phyloP scores from a whole-genome alignment of 441 rosid genomes.

The Melastoma candidum region DNA sequence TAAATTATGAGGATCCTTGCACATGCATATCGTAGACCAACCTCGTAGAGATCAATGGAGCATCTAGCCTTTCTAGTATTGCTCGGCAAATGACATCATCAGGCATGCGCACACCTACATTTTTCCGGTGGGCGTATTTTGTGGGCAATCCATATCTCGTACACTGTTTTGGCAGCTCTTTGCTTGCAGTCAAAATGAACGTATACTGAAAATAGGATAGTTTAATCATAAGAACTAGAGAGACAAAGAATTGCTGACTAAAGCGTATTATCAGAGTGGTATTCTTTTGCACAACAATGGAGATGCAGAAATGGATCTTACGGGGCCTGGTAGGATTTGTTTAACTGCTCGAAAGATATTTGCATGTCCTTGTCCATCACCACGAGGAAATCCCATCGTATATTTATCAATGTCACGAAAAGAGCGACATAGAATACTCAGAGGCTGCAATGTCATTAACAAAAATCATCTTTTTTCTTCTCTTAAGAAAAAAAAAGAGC shows the following conservation, averaged over 20 bases:
- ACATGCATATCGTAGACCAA: conserved; percentile 15
- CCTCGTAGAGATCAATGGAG: conserved; percentile 94
- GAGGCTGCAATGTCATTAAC: conserved; percentile 50
- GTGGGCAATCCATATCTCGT: conserved; percentile 59
- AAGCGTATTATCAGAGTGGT: neutral
- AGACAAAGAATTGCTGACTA: conserved; percentile 3
- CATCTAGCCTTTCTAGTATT: conserved; percentile 56
- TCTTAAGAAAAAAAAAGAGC: conserved; percentile 8
- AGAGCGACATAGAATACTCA: conserved; percentile 82
- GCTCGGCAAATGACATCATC: conserved; percentile 78
- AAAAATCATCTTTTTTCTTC: conserved; percentile 6
- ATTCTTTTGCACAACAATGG: conserved; percentile 6
- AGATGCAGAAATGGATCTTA: conserved; percentile 31
- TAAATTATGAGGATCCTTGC: neutral
- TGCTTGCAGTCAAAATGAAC: conserved; percentile 93
- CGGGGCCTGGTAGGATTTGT: conserved; percentile 95
- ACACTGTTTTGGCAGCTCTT: conserved; percentile 77
- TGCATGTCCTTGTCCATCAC: conserved; percentile 82
- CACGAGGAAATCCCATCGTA: conserved; percentile 76
- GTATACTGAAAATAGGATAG: conserved; percentile 57
- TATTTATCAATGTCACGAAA: conserved; percentile 71
- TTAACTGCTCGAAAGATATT: conserved; percentile 82
- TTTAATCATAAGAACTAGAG: conserved; percentile 3
- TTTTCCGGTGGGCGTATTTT: conserved; percentile 69
- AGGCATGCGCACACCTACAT: conserved; percentile 78